Conservation (phyloP, 352 stramenopile species). For the Phytophthora sojae region DNA sequence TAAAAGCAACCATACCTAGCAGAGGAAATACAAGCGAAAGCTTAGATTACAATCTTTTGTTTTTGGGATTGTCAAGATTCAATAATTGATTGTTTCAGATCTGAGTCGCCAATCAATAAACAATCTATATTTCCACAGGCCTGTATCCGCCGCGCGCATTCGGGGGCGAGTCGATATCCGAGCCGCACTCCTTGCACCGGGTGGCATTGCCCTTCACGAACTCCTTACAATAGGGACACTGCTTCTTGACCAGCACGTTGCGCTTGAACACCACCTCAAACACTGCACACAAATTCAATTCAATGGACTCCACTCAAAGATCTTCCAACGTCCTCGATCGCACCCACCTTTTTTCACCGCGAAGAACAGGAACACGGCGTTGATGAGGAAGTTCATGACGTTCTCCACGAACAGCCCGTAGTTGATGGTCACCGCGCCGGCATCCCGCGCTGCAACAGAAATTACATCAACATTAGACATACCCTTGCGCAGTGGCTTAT, state of each 20-base stretch:
- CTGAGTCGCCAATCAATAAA: too few species aligned
- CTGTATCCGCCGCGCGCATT: background rate
- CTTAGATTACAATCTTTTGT: too few species aligned
- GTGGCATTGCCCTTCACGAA: conserved; percentile 60
- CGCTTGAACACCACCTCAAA: conserved; percentile 67
- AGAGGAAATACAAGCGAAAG: too few species aligned
- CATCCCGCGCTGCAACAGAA: conserved; percentile 41
- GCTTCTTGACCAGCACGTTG: conserved; percentile 60
- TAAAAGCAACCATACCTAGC: too few species aligned
- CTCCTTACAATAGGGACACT: conserved; percentile 69
- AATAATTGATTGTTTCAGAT: too few species aligned
- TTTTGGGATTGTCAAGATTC: too few species aligned
- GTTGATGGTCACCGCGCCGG: conserved; percentile 63
- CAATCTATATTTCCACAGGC: too few species aligned
- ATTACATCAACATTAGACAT: background rate
- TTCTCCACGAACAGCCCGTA: conserved; percentile 66
- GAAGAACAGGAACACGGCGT: conserved; percentile 69
- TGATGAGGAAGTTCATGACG: conserved; percentile 71
- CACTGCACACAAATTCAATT: conserved; percentile 23
- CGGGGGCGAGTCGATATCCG: conserved; percentile 9
- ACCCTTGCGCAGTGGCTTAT: too few species aligned
- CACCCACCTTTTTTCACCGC: conserved; percentile 64
- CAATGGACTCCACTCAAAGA: too few species aligned
- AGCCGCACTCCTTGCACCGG: conserved; percentile 29
- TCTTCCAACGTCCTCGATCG: too few species aligned